A percentile compares a stretch with the other conserved stretches of the same genome.
phyloP scores from a whole-genome alignment of 2,329 filamentous ascomycete species.

The Lanzia echinophila region DNA sequence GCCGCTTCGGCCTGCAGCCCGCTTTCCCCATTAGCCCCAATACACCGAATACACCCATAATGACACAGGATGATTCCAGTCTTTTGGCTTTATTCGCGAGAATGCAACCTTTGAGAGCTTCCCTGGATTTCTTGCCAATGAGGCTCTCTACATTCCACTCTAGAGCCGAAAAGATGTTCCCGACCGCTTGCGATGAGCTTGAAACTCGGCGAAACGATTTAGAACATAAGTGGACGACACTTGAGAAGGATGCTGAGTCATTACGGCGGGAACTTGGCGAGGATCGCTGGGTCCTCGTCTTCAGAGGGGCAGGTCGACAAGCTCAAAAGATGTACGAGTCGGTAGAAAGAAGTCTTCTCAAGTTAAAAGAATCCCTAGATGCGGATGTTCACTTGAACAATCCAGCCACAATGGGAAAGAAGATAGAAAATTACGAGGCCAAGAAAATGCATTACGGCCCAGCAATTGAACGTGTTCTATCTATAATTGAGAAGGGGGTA shows the following conservation, averaged over 20 bases:
- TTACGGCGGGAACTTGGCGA: conserved; percentile 86
- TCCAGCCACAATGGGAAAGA: conserved; percentile 64
- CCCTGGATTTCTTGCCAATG: conserved; percentile 94
- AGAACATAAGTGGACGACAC: conserved; percentile 78
- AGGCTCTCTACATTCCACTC: conserved; percentile 78
- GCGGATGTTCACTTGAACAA: conserved; percentile 67
- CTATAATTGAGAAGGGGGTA: conserved; percentile 93
- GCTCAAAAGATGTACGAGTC: conserved; percentile 97
- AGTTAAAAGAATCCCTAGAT: conserved; percentile 75
- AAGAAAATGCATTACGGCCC: conserved; percentile 93
- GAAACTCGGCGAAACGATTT: conserved; percentile 67
- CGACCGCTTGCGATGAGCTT: conserved; percentile 84
- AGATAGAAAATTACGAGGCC: conserved; percentile 86
- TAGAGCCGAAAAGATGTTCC: conserved; percentile 72
- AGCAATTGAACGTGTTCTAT: conserved; percentile 83
- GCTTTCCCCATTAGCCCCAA: conserved; percentile 55
- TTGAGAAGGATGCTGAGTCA: conserved; percentile 85
- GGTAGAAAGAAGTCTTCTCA: conserved; percentile 77
- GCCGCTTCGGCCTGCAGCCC: conserved; percentile 62
- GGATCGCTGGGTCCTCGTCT: conserved; percentile 93
- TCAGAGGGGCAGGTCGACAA: conserved; percentile 84
- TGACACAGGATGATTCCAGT: conserved; percentile 75
- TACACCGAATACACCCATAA: conserved; percentile 50
- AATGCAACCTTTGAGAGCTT: conserved; percentile 90
- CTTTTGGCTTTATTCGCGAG: conserved; percentile 85